Percentiles rank a stretch among this genome's conserved stretches.
Evolutionary conservation across 2,329 filamentous ascomycete species (phyloP).

Genomic region (Aureobasidium lini): DNA sequence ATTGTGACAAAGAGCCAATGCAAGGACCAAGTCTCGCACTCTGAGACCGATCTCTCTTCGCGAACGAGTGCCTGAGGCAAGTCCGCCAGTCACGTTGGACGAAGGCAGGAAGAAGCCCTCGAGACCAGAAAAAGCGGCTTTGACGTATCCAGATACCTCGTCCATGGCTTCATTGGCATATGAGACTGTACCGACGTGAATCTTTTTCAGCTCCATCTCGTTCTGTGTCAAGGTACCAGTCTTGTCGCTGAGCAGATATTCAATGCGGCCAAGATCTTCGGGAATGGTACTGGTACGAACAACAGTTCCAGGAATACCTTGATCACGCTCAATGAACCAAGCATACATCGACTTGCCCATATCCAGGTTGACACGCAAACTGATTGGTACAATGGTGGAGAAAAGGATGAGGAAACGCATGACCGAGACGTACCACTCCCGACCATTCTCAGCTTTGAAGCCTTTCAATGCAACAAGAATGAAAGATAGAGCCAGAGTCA

Average conservation of each 20-base stretch:
- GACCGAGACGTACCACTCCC: slow-evolving; percentile 89
- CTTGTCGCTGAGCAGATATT: slow-evolving; percentile 94
- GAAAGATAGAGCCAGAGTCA: slow-evolving; percentile 80
- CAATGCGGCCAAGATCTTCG: slow-evolving; percentile 89
- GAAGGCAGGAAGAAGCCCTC: slow-evolving; percentile 65
- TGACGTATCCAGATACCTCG: slow-evolving; percentile 80
- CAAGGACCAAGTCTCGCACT: slow-evolving; percentile 86
- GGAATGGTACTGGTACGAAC: slow-evolving; percentile 96
- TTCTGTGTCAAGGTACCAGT: slow-evolving; percentile 98
- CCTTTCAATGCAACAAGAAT: slow-evolving; percentile 82
- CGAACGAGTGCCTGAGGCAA: slow-evolving; percentile 63
- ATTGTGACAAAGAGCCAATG: slow-evolving; percentile 90
- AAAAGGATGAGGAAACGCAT: slow-evolving; percentile 97
- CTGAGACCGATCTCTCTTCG: slow-evolving; percentile 88
- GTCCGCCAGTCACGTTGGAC: slow-evolving; percentile 41
- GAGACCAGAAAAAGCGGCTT: slow-evolving; percentile 62
- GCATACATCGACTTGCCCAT: slow-evolving; percentile 96
- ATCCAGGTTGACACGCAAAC: slow-evolving; percentile 89
- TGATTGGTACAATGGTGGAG: slow-evolving; percentile 98
- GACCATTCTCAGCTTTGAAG: slow-evolving; percentile 58
- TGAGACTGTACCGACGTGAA: slow-evolving; percentile 94
- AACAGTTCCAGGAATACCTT: slow-evolving; percentile 82
- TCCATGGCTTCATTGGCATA: slow-evolving; percentile 99
- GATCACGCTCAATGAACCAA: slow-evolving; percentile 86
- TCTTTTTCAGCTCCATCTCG: slow-evolving; percentile 79